Evolutionary conservation across 2,329 filamentous ascomycete genomes (phyloP).

Genomic region (Acrocalymma vagum): DNA sequence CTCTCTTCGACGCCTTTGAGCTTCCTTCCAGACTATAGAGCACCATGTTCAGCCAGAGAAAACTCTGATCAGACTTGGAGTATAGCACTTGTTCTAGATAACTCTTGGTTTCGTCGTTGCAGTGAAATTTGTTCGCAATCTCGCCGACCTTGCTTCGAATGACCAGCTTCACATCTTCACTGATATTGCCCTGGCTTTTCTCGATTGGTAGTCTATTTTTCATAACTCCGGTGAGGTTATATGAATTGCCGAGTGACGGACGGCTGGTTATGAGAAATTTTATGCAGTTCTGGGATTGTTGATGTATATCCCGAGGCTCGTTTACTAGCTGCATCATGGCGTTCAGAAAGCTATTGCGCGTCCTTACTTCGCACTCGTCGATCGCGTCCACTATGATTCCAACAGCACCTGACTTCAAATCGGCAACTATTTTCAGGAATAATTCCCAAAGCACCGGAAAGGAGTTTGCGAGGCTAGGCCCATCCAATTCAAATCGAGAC

Average conservation of each 20-base stretch:
- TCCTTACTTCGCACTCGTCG: slow-evolving; percentile 48
- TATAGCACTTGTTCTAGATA: slow-evolving; percentile 39
- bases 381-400: slow-evolving; percentile 50
- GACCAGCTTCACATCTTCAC: slow-evolving; percentile 41
- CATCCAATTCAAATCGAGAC: slow-evolving; percentile 38
- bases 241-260: slow-evolving; percentile 26
- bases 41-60: slow-evolving; percentile 51
- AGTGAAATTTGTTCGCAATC: slow-evolving; percentile 36
- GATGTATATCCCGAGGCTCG: slow-evolving; percentile 7
- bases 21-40: slow-evolving; percentile 43
- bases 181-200: slow-evolving; percentile 21
- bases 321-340: slow-evolving; percentile 19
- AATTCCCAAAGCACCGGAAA: slow-evolving; percentile 48
- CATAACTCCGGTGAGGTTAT: slow-evolving; percentile 7
- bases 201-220: slow-evolving; percentile 33
- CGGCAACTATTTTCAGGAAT: slow-evolving; percentile 41
- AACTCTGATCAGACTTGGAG: slow-evolving; percentile 45
- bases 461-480: slow-evolving; percentile 40
- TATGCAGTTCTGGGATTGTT: slow-evolving; percentile 24
- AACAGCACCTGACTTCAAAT: slow-evolving; percentile 35
- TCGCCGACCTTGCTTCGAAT: slow-evolving; percentile 42
- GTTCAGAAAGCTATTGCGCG: slow-evolving; percentile 21
- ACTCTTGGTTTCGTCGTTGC: slow-evolving; percentile 26
- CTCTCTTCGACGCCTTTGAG: slow-evolving; percentile 19
- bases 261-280: slow-evolving; percentile 48